These are phyloP conservation scores for Blepharisma stoltei DNA, from an alignment of 73 alveolate genomes.

Conservation along the genomic window DNA sequence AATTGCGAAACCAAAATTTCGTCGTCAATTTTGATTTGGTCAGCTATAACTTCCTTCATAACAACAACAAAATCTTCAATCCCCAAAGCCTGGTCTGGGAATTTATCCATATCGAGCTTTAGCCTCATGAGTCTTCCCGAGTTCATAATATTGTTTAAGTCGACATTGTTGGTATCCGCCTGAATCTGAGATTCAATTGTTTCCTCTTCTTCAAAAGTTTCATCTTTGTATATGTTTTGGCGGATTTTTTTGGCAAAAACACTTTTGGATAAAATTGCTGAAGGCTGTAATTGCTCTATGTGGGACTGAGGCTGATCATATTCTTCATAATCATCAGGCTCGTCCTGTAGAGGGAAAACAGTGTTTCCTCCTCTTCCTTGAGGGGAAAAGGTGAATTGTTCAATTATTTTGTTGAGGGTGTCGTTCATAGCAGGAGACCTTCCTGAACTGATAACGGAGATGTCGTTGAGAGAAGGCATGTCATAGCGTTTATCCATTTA, in stretches of 20 bases:
- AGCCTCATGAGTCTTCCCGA: conserved; percentile 18
- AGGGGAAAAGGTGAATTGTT: conserved; percentile 13
- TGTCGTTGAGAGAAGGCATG: not conserved
- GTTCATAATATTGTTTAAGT: conserved; percentile 7
- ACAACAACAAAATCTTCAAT: conserved; percentile 27
- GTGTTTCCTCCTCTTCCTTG: conserved; percentile 7
- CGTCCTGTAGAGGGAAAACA: conserved; percentile 12
- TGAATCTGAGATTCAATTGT: conserved; percentile 7
- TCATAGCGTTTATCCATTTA: no score
- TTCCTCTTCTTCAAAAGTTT: conserved; percentile 12
- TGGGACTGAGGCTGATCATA: not conserved
- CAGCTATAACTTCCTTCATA: conserved; percentile 23
- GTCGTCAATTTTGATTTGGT: not conserved
- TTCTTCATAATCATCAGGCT: conserved; percentile 14
- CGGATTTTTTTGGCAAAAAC: conserved; percentile 23
- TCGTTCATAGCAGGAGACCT: conserved; percentile 25
- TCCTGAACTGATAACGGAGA: not conserved
- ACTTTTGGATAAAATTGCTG: conserved; percentile 6
- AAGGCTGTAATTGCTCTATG: conserved; percentile 8
- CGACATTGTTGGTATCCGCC: not conserved
- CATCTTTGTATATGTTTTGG: conserved; percentile 23
- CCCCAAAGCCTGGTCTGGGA: conserved; percentile 18
- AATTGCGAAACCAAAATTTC: not conserved
- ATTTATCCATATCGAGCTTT: conserved; percentile 25
- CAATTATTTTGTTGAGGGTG: conserved; percentile 16